Base-by-base conservation (phyloP, 1,284 basidiomycete species). In the Naganishia cerealis region DNA sequence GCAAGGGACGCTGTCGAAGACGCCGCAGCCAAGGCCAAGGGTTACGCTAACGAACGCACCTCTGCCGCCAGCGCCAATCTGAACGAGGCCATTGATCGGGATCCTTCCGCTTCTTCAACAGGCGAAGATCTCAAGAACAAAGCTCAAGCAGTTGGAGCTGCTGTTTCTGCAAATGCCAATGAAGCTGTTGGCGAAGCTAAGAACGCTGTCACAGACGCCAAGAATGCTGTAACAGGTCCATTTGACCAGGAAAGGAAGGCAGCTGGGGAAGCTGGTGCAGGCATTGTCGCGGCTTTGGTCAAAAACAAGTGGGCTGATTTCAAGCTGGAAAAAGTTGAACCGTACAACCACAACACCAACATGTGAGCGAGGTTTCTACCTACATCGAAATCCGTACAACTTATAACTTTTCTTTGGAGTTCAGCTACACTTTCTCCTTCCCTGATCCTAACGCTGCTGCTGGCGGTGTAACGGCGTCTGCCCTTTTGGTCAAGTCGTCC, bases 331-430 rank as follows among this genome's bases (percentile, higher is more conserved):
- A 86, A 88, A 77, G 83, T 97, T 73, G 85, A 88, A 73, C 87
- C 88, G 1, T 97, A 97, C 85, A 99, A 95, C 85, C 90, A 95
- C 84, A 93, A 95, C 82, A 88, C 91, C 6, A 83, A 90, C 42
- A 86, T 85, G 85, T 89, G 72, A 70, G 83, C 78, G 50, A 38
- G 29, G 33, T 21, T 58, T 55, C 39, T n/a, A 26, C 43, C 4
- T 55, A 38, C 52, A 12, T 18, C 29, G 55, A 48, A 4, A 57
- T 21, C 1, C 8, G 24, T 36, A 29, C 8, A 18, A 39, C 18
- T 53, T 21, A 52, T 58, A 46, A 42, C 15, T n/a, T 65, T 13
- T 26, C 16, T 3, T 39, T 4, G 56, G 4, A 29, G 1, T 71
- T 89, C 86, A 75, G 74, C 71, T 95, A 92, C 81, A 84, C 89